Evolutionary conservation across 2,329 filamentous ascomycete genomes (phyloP), one percentile per base, ranked within the genome.

Genomic region (Beauveria sp.): DNA sequence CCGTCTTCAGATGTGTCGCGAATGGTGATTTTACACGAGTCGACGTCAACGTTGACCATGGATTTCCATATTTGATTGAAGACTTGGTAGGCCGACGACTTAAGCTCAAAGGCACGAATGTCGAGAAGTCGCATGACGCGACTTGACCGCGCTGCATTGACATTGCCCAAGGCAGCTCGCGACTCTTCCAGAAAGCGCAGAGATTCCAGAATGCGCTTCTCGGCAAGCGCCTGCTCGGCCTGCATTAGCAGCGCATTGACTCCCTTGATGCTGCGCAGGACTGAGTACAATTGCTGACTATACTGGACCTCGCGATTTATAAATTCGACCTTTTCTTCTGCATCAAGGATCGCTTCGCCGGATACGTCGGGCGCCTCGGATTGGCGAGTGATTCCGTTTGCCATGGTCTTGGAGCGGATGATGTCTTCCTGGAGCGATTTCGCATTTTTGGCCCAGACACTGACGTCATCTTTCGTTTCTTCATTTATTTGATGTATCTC

Each of bases 371-470:
- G 82, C 2, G 79, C 84, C 69, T 93, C 88, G 57, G 92, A 87
- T 68, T 91, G 84, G 50, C 86, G 83, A 5, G 93, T 83, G 62
- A 97, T 96, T 62, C 92, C 86, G 68, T 87, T 87, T 24, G 93
- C 92, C 41, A 92, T 86, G 18, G 84, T 82, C 68, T 91, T 88
- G 26, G 91, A 93, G 52, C 85, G 84, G 68, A 90, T 85, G 65
- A 97, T 93, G 70, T 97, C 93, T 64, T 87, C 84, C 72, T 96
- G 91, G 8, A 97, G 83, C 57, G 87, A 85, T 73, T 91, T 91
- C 53, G 92, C 91, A 72, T 94, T 91, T 56, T 81, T 77, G 61
- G 96, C 90, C 93, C 93, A 97, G 56, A 87, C 84, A 70, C 91
- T 89, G 55, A 96, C 88, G 68, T 96, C 89, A 44, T 87, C 84